Evolutionary conservation across 2,329 filamentous ascomycete genomes (phyloP), one percentile per base, ranked within the genome.

Genomic region (Amphichorda felina): DNA sequence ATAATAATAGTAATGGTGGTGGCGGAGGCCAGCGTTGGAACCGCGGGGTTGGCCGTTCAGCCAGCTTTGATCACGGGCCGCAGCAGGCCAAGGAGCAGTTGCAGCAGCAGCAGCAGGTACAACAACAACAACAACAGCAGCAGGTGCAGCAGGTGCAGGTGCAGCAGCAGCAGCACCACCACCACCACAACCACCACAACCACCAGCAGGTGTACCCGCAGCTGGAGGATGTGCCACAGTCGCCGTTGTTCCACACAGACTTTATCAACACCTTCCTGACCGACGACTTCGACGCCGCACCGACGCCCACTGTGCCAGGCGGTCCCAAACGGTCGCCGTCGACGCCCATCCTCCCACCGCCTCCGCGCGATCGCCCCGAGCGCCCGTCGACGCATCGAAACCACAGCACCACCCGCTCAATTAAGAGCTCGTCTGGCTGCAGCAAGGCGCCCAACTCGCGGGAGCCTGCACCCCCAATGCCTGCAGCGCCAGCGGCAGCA

Each of bases 281-380:
- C 48, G 64, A 70, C 46, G 73, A 81, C 47, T 77, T 80, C 58
- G 82, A 91, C 52, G 82, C 86, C 35, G 88, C 87, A 18, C 88
- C 89, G 11, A 89, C 81, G 26, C 89, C 89, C 5, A 88, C 78
- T 19, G 70, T 95, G 25, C 86, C 85, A 24, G 80, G 71, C 33
- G 88, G 88, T 5, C 85, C 88, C 38, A 75, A 86, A 40, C 62
- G 62, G 38, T 48, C 57, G 24, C 41, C 50, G 14, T 50, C 56
- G 7, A 60, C 63, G 38, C 58, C 67, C 17, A 50, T 56, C 30
- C 44, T 51, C 24, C 62, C 55, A 43, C 57, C 56, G 11, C 57
- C 62, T 10, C 60, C 66, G 10, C 49, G 56, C 10, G 55, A 62
- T 21, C 54, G 58, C 11, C 48, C 51, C 41, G 59, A 58, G 37